Evolutionary conservation across 805 yeast species (phyloP).

Genomic region (Barnettozyma siamensis): DNA sequence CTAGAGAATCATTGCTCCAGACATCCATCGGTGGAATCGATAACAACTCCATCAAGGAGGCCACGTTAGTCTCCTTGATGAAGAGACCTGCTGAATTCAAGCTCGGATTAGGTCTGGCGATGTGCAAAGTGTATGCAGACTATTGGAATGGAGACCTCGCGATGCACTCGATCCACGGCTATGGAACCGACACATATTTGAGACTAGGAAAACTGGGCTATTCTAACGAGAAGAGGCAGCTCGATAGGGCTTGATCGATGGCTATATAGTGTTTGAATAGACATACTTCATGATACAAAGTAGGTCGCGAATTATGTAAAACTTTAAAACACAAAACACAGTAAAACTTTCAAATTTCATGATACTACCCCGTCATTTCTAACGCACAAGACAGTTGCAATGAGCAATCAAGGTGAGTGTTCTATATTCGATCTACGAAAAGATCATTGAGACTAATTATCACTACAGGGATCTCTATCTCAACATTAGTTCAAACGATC

Average conservation of each 20-base stretch:
- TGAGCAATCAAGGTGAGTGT: no score
- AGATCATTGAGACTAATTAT: no score
- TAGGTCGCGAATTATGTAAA: no score
- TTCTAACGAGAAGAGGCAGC: slow-evolving; percentile 54
- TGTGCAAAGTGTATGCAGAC: slow-evolving; percentile 90
- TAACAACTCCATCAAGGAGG: slow-evolving; percentile 24
- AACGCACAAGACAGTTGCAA: no score
- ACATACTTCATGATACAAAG: neutral
- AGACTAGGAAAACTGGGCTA: slow-evolving; percentile 75
- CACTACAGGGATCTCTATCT: no score
- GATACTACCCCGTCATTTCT: no score
- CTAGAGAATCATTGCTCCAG: slow-evolving; percentile 25
- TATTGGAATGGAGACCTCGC: slow-evolving; percentile 93
- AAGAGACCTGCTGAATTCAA: slow-evolving; percentile 70
- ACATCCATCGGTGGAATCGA: slow-evolving; percentile 39
- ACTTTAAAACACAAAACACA: no score
- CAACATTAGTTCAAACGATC: no score
- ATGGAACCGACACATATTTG: slow-evolving; percentile 85
- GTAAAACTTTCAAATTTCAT: no score
- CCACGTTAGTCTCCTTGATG: slow-evolving; percentile 57
- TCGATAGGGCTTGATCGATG: slow-evolving; percentile 56
- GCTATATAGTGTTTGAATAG: neutral
- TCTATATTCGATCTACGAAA: no score
- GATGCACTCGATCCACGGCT: slow-evolving; percentile 81
- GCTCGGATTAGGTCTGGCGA: slow-evolving; percentile 84